phyloP scores from a whole-genome alignment of 2,329 filamentous ascomycete species.

The Nigrograna mackinnonii region DNA sequence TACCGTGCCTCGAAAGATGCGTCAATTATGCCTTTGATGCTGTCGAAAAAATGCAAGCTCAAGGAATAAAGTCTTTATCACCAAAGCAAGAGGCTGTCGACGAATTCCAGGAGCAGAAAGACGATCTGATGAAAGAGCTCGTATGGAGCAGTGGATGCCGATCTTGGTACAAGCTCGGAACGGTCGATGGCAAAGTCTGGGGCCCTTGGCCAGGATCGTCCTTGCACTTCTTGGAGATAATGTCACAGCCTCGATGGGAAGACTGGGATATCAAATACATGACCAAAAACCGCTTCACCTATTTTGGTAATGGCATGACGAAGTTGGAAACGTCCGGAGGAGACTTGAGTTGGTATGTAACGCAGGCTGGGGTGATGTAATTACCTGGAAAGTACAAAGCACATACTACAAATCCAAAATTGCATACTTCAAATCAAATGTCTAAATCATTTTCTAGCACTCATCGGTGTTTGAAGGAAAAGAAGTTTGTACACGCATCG shows the following conservation, averaged over 20 bases:
- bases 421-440: too few relatives aligned
- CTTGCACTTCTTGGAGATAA: background rate
- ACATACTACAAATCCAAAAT: too few relatives aligned
- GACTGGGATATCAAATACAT: background rate
- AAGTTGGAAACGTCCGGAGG: background rate
- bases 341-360: background rate
- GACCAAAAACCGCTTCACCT: background rate
- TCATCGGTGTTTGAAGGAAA: too few relatives aligned
- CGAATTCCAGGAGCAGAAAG: conserved; percentile 43
- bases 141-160: background rate
- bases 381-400: too few relatives aligned
- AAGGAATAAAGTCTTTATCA: conserved; percentile 42
- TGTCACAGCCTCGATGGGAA: background rate
- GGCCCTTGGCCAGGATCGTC: background rate
- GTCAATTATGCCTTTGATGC: conserved; percentile 44
- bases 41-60: conserved; percentile 17
- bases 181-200: background rate
- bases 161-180: background rate
- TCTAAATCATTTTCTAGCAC: too few relatives aligned
- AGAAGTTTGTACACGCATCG: too few relatives aligned
- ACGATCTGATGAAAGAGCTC: background rate
- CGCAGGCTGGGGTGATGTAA: too few relatives aligned
- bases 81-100: conserved; percentile 31
- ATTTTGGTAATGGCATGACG: background rate
- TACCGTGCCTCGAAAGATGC: conserved; percentile 37